Evolutionary conservation across 257 asterid genomes (phyloP).

Genomic region (Ligustrum vulgare): DNA sequence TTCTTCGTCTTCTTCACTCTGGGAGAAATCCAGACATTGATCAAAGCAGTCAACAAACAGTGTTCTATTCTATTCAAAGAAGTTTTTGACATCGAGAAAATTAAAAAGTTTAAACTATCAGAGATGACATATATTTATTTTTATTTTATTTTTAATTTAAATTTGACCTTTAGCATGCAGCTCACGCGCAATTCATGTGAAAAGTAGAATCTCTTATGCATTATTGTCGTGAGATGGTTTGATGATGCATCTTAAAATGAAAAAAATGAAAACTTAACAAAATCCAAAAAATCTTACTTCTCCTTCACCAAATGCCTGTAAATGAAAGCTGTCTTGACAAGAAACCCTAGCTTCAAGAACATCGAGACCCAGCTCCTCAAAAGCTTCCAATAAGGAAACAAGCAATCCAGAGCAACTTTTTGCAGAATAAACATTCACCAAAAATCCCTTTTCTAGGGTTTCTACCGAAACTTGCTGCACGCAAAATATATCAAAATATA

Average conservation of each 20-base stretch:
- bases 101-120: no score
- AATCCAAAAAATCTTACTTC: slow-evolving; percentile 45
- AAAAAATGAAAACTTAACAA: neutral
- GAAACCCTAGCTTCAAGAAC: slow-evolving; percentile 93
- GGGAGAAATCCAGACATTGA: slow-evolving; percentile 11
- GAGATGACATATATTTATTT: no score
- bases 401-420: slow-evolving; percentile 75
- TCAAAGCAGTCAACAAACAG: neutral
- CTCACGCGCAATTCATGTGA: neutral
- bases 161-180: neutral
- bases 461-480: slow-evolving; percentile 70
- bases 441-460: slow-evolving; percentile 77
- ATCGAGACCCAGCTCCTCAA: slow-evolving; percentile 78
- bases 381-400: slow-evolving; percentile 59
- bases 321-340: slow-evolving; percentile 62
- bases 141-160: no score
- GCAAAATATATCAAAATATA: neutral
- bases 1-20: slow-evolving; percentile 71
- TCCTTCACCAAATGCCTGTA: slow-evolving; percentile 75
- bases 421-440: slow-evolving; percentile 65
- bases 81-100: neutral
- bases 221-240: neutral
- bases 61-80: neutral
- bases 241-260: neutral
- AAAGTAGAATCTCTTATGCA: neutral